Conservation (phyloP, 2,329 filamentous ascomycete genomes). For the Talaromyces marneffei region DNA sequence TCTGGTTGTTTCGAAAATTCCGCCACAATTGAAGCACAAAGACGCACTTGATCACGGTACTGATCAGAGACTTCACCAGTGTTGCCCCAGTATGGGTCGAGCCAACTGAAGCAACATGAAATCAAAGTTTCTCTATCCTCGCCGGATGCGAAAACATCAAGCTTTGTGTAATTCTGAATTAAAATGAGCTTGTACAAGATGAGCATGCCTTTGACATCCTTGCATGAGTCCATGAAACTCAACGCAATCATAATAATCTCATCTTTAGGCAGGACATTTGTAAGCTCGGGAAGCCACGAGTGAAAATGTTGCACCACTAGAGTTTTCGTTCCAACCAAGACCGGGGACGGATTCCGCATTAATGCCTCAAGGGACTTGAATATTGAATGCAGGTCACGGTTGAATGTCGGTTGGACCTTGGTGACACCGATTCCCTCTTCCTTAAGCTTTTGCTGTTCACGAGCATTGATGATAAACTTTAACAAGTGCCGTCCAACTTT, state of each 20-base stretch:
- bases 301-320: constrained; percentile 94
- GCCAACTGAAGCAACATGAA: constrained; percentile 81
- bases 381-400: constrained; percentile 73
- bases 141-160: constrained; percentile 73
- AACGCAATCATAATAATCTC: constrained; percentile 89
- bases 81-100: constrained; percentile 87
- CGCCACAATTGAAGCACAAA: constrained; percentile 88
- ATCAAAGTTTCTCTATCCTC: constrained; percentile 69
- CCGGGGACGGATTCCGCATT: constrained; percentile 80
- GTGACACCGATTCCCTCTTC: constrained; percentile 82
- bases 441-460: constrained; percentile 80
- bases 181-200: constrained; percentile 87
- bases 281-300: constrained; percentile 90
- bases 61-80: constrained; percentile 68
- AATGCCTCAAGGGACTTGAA: constrained; percentile 85
- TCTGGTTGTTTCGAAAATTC: constrained; percentile 73
- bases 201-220: constrained; percentile 80
- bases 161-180: constrained; percentile 81
- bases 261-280: constrained; percentile 66
- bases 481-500: constrained; percentile 91
- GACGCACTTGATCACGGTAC: constrained; percentile 85
- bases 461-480: constrained; percentile 88
- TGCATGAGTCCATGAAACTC: constrained; percentile 89
- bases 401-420: constrained; percentile 65
- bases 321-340: constrained; percentile 89